phyloP scores from a whole-genome alignment of 805 yeast genomes.

The Wickerhamomyces pijperi region DNA sequence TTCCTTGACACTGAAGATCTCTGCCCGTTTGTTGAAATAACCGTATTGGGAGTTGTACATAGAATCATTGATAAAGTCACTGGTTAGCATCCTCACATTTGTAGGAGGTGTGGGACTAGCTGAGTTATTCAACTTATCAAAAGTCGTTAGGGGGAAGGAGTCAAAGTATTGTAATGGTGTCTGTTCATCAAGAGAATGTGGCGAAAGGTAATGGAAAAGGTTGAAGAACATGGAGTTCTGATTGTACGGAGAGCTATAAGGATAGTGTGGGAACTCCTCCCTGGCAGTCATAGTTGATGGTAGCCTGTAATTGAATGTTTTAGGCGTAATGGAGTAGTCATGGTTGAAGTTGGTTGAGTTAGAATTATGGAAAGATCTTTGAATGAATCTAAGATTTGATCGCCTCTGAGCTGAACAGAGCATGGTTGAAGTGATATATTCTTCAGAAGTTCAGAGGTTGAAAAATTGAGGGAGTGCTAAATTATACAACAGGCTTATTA shows the following conservation, averaged over 20 bases:
- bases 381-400: no score
- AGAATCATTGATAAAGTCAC: constrained; percentile 80
- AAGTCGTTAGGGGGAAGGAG: constrained; percentile 10
- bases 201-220: constrained; percentile 8
- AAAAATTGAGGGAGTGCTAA: no score
- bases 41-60: constrained; percentile 76
- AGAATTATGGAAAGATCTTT: not conserved
- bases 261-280: constrained; percentile 1
- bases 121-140: constrained; percentile 15
- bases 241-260: constrained; percentile 6
- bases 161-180: constrained; percentile 13
- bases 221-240: constrained; percentile 8
- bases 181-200: constrained; percentile 9
- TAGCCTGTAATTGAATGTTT: constrained; percentile 11
- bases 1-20: constrained; percentile 55
- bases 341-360: not conserved
- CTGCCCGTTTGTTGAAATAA: constrained; percentile 68
- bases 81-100: constrained; percentile 55
- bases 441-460: no score
- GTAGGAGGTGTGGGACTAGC: constrained; percentile 34
- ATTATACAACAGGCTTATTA: no score
- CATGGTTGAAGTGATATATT: no score
- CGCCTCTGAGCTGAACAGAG: no score
- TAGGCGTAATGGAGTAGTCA: constrained; percentile 16
- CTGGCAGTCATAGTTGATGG: constrained; percentile 4